Base-by-base conservation (phyloP, 2,329 filamentous ascomycete species). In the Mycosphaerella arachidis region DNA sequence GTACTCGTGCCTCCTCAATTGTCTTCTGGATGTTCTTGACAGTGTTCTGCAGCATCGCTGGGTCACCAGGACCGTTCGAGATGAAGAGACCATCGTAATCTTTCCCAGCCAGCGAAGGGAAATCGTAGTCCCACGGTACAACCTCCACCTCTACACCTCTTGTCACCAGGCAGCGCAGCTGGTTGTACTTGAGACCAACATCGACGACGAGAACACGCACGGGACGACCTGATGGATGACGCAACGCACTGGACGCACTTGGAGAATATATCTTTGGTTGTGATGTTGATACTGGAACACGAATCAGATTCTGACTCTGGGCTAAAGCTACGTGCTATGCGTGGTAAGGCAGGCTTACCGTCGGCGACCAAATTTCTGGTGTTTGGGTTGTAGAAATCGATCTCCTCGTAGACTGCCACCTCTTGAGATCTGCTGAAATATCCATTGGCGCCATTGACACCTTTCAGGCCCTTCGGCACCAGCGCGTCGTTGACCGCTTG, bases 161-260 rank as follows among this genome's bases (percentile, higher is more conserved):
- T 70, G 86, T 88, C 61, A 99, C 82, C 70, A 99, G 87, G 79
- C 94, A 99, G 68, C 94, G 86, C 69, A 99, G 83, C 79, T 99
- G 94, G 79, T 97, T 99, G 80, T 91, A 97, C 79, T 99, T 99
- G 82, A 97, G 87, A 75, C 94, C 94, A 68, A 99, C 93, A 79
- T 99, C 94, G 68, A 99, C 85, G 74, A 92, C 96, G 54, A 97
- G 82, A 63, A 99, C 87, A 73, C 92, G 90, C 60, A 97, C 83
- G 53, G 88, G 83, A 69, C 92, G 89, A 63, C 93, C 94, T 58
- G 91, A 95, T 45, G 92, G 89, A 77, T 96, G 92, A 77, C 90
- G 88, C 70, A 96, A 84, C 64, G 88, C 86, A 70, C 82, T 84
- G 60, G 86, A 83, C 35, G 86, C 78, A 65, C 86, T 85, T 56